Conservation (phyloP, 1,284 basidiomycete genomes). For the Trametes hirsuta region DNA sequence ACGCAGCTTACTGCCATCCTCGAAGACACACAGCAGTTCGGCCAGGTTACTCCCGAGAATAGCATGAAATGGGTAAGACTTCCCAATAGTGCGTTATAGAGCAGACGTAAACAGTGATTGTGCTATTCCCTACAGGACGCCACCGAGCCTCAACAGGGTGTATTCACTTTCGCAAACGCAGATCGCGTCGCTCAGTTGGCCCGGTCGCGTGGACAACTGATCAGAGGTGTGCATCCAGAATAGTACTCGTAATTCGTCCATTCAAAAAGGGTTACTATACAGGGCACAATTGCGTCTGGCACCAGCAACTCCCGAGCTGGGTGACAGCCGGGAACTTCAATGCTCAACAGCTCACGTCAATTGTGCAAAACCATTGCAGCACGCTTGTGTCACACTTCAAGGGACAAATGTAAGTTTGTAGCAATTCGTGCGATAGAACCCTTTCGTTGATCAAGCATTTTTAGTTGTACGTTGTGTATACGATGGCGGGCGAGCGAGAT, state of each 20-base stretch:
- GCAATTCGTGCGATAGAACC: neutral
- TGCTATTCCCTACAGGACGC: slow-evolving; percentile 41
- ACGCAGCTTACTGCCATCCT: slow-evolving; percentile 46
- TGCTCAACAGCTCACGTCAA: slow-evolving; percentile 44
- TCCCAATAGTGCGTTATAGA: neutral
- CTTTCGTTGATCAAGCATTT: neutral
- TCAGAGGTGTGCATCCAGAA: slow-evolving; percentile 25
- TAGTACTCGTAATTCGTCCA: neutral
- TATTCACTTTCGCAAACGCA: slow-evolving; percentile 49
- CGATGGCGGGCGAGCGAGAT: too few relatives aligned
- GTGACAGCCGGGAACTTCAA: slow-evolving; percentile 48
- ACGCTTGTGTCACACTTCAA: slow-evolving; percentile 53
- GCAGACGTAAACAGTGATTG: neutral
- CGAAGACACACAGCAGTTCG: slow-evolving; percentile 48
- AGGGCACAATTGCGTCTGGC: slow-evolving; percentile 58
- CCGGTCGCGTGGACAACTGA: slow-evolving; percentile 43
- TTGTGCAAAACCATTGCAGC: slow-evolving; percentile 50
- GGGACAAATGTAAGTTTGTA: slow-evolving; percentile 47
- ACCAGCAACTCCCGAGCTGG: slow-evolving; percentile 57
- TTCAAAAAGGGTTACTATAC: neutral
- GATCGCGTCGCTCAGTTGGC: slow-evolving; percentile 54
- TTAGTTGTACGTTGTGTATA: slow-evolving; percentile 28
- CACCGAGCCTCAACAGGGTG: slow-evolving; percentile 52
- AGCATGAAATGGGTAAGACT: slow-evolving; percentile 57
- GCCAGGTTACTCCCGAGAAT: slow-evolving; percentile 56